Base-by-base conservation (phyloP, 1,284 basidiomycete genomes). In the Hemileia vastatrix region DNA sequence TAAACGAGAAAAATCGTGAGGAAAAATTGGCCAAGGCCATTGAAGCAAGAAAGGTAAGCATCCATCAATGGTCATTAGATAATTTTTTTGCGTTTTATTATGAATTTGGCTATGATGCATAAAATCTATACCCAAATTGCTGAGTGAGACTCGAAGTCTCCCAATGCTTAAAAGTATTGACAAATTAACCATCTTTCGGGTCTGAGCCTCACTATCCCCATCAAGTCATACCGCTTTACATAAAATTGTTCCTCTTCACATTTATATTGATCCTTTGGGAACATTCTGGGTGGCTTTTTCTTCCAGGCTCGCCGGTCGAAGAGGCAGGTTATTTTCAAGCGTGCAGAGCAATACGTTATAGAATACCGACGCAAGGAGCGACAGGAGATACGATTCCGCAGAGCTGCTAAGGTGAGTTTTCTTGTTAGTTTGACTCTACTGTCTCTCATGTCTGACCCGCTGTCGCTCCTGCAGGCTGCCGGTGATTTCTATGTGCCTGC, bases 301-400 rank as follows among this genome's bases (percentile, higher is more conserved):
- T 40, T 27, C 61, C 75, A 96, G 93, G 86, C 87, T 60, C 81
- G 84, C 73, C 87, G 87, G 78, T 85, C 89, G 67, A 93, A 94
- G 83, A 87, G 95, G 80, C 88, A 88, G 79, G 87, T 96, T 77
- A 86, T 97, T 82, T 98, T 98, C 87, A 98, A 98, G 87, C 90
- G 95, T 67, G 94, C 95, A 59, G 95, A 98, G 80, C 81, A 88
- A 70, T 97, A 97, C 80, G 92, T 96, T 72, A 95, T 96, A 83
- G 94, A 97, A 81, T 97, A 97, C 80, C 80, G 87, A 65, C 70
- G 82, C 66, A 86, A 86, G 80, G 95, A 99, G 84, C 86, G 85
- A 80, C 95, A 98, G 82, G 91, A 96, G 82, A 85, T 98, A 78
- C 87, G 91, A 70, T 81, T 97, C 77, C 93, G 91, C 82, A 86